These are phyloP conservation scores for Anisogramma anomala DNA, from an alignment of 2,329 filamentous ascomycete species.

Conservation along the genomic window DNA sequence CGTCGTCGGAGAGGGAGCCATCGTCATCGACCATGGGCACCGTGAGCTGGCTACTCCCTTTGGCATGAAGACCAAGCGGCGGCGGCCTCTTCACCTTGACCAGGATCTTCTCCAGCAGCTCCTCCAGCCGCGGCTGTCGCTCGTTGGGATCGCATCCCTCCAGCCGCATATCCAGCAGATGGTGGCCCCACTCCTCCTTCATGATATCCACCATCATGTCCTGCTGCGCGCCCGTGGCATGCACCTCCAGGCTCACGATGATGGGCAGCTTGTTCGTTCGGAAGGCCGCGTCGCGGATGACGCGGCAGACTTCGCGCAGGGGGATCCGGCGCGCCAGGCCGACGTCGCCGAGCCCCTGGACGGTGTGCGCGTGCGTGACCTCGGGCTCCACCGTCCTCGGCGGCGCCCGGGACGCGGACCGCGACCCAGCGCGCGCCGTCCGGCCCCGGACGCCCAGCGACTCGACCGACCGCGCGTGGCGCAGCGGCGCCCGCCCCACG, in stretches of 20 bases:
- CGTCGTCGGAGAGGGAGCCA: conserved; percentile 33
- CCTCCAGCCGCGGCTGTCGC: conserved; percentile 55
- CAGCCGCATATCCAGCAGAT: conserved; percentile 52
- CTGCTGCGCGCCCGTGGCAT: conserved; percentile 72
- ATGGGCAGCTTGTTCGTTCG: conserved; percentile 64
- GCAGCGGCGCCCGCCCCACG: conserved; percentile 1
- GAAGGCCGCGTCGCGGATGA: conserved; percentile 71
- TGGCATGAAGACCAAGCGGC: conserved; percentile 12
- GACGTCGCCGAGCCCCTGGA: conserved; percentile 34
- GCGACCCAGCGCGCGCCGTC: conserved; percentile 9
- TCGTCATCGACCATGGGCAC: conserved; percentile 29
- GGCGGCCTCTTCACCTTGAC: conserved; percentile 63
- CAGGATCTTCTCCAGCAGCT: conserved; percentile 68
- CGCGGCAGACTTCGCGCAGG: conserved; percentile 76
- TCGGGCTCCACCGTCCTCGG: conserved; percentile 49
- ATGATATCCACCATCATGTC: conserved; percentile 90
- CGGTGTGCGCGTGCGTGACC: conserved; percentile 54
- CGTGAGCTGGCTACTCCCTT: conserved; percentile 21
- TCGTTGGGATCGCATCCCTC: conserved; percentile 40
- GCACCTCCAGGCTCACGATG: conserved; percentile 87
- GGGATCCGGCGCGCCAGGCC: conserved; percentile 77
- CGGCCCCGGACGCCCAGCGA: background rate
- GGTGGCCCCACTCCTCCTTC: conserved; percentile 70
- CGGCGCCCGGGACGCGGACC: conserved; percentile 14
- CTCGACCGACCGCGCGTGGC: conserved; percentile 12